Evolutionary conservation across 768 basidiomycete genomes (phyloP), one percentile per base, ranked within the genome.

Genomic region (Suillus tomentosus): DNA sequence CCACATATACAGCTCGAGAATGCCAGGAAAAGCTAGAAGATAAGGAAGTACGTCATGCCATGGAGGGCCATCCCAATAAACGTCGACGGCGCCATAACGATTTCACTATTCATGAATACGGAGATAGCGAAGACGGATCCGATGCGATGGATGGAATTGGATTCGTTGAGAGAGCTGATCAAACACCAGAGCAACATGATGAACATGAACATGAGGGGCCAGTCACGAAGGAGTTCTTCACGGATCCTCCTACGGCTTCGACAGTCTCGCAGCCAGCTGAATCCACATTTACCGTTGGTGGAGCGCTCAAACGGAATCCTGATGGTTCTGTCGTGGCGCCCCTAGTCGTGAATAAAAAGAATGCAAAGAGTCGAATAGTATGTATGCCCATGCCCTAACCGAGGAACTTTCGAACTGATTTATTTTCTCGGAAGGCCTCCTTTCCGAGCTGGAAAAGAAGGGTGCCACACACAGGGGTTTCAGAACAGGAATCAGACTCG

Each of bases 261-360:
- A 64, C 59, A 36, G 54, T 14, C 13, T 68, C 65, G 15, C 68
- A 70, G 34, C 62, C 39, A 68, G 54, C 63, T 37, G 31, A 54
- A 70, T 62, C 48, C 24, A 11, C 70, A 57, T 62, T 70, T 24
- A 60, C 71, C 17, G 79, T 89, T 14, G 91, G 91, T 4, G 82
- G 88, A 64, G 91, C 90, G 0, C 75, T 95, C 54, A 85, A 83
- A 67, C 79, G 85, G 36, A 87, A 90, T 67, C 67, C 84, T 0
- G 87, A 94, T 72, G 93, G 92, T 3, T 82, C 81, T 10, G 72
- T 80, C 5, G 75, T 80, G 3, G 73, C 80, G 5, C 88, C 90
- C 17, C 64, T 81, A 15, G 65, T 84, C 31, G 66, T 86, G 36
- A 79, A 80, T 61, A 75, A 73, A 61, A 58, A 58, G 17, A 85